Conservation (phyloP, 345 rosid species). For the Lenwebbia sp. region DNA sequence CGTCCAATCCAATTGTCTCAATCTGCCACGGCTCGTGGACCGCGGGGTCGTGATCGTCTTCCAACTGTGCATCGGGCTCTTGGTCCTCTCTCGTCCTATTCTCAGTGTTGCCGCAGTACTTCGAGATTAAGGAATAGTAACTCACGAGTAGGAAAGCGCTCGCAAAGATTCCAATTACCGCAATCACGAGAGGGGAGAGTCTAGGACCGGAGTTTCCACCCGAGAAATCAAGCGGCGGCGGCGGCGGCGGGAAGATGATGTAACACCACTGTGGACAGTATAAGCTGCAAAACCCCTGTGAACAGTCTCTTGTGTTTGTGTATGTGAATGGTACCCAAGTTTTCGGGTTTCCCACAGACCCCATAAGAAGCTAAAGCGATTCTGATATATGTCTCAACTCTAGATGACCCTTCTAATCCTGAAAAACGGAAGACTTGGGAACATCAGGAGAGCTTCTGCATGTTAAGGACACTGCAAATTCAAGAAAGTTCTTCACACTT, state of each 20-base stretch:
- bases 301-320: slow-evolving; percentile 57
- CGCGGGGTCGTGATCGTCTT: slow-evolving; percentile 27
- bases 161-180: slow-evolving; percentile 62
- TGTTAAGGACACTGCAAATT: background rate
- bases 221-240: slow-evolving; percentile 39
- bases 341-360: slow-evolving; percentile 21
- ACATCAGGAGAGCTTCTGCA: background rate
- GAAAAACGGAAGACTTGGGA: background rate
- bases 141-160: slow-evolving; percentile 69
- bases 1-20: slow-evolving; percentile 49
- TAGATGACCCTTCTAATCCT: background rate
- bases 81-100: slow-evolving; percentile 19
- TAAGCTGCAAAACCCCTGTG: slow-evolving; percentile 60
- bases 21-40: slow-evolving; percentile 51
- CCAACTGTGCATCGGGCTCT: slow-evolving; percentile 15
- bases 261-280: slow-evolving; percentile 89
- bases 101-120: slow-evolving; percentile 25
- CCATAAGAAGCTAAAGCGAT: slow-evolving; percentile 10
- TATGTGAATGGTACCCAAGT: slow-evolving; percentile 32
- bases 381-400: background rate
- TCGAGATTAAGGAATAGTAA: slow-evolving; percentile 71
- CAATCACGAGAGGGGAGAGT: slow-evolving; percentile 74
- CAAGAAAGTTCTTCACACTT: background rate
- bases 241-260: slow-evolving; percentile 18
- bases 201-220: slow-evolving; percentile 30